These are phyloP conservation scores for Dioscorea zingiberensis DNA, from an alignment of 106 monocot genomes.

Conservation along the genomic window DNA sequence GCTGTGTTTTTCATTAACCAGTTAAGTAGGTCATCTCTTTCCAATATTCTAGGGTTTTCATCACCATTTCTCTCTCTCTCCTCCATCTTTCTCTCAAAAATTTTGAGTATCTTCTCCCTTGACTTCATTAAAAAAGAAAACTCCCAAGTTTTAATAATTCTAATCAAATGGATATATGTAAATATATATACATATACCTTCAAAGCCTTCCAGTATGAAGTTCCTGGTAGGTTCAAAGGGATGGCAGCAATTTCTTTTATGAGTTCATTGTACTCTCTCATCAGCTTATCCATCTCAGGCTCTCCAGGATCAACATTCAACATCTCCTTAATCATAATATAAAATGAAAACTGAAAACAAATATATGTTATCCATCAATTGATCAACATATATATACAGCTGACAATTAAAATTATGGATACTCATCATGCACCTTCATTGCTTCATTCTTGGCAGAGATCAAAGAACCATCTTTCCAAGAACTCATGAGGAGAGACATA, in stretches of 20 bases:
- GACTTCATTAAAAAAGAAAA: not conserved
- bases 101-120: not conserved
- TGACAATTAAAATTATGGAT: too few relatives aligned
- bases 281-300: conserved; percentile 25
- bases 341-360: conserved; percentile 27
- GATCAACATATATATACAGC: not conserved
- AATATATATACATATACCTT: conserved; percentile 11
- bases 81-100: not conserved
- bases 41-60: not conserved
- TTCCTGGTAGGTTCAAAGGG: conserved; percentile 29
- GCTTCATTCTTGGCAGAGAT: conserved; percentile 22
- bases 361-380: not conserved
- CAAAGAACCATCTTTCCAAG: conserved; percentile 10
- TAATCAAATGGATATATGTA: not conserved
- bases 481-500: conserved; percentile 4
- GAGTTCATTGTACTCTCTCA: conserved; percentile 21
- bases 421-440: conserved; percentile 12
- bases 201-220: conserved; percentile 23
- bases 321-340: conserved; percentile 29
- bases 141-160: not conserved
- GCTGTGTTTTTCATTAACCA: not conserved
- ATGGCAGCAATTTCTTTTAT: conserved; percentile 22
- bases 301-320: conserved; percentile 26
- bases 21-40: not conserved
- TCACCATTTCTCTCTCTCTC: not conserved